Evolutionary conservation across 768 basidiomycete genomes (phyloP).

Genomic region (Suillus tomentosus): DNA sequence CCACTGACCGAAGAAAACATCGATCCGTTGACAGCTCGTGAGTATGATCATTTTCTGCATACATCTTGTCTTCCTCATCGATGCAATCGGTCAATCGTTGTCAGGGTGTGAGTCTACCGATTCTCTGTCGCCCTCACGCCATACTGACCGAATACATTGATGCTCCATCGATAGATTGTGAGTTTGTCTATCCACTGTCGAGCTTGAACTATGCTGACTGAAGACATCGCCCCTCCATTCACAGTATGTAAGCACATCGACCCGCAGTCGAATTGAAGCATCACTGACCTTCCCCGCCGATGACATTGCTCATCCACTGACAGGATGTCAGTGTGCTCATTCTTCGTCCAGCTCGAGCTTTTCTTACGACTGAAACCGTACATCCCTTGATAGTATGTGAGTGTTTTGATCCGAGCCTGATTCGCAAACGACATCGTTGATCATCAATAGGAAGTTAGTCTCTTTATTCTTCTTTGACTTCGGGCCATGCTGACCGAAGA

Average conservation of each 20-base stretch:
- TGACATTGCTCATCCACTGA: neutral
- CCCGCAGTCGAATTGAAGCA: neutral
- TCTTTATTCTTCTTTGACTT: neutral
- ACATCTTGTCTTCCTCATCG: neutral
- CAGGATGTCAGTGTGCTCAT: neutral
- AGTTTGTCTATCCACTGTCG: neutral
- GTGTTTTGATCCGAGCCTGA: neutral
- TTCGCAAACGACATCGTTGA: neutral
- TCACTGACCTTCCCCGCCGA: neutral
- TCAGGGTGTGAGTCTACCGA: neutral
- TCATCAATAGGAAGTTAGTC: neutral
- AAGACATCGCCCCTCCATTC: neutral
- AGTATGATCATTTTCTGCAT: neutral
- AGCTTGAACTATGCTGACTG: neutral
- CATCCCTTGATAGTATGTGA: neutral
- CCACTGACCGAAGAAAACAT: neutral
- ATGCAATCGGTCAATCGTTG: neutral
- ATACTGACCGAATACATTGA: neutral
- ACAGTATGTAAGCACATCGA: neutral
- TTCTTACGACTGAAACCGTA: neutral
- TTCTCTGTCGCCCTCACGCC: neutral
- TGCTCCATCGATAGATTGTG: neutral
- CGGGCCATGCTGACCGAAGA: neutral
- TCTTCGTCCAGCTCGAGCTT: neutral
- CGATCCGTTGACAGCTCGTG: neutral